phyloP scores from a whole-genome alignment of 164 flowering plant species.

The Cinnamomum chago region DNA sequence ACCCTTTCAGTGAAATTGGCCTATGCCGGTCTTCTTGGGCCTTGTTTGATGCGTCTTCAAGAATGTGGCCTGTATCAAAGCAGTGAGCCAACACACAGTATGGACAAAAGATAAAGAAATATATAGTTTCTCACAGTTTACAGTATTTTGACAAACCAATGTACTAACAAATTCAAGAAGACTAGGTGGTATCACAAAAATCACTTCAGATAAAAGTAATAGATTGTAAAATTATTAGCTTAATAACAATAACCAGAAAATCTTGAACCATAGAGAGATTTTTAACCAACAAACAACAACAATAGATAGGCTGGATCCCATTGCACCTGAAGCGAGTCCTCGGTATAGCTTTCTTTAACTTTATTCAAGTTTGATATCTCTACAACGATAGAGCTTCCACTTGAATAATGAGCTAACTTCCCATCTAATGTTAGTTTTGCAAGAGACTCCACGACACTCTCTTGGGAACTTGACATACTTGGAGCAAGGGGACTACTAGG shows the following conservation, averaged over 20 bases:
- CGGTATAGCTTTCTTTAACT: constrained; percentile 95
- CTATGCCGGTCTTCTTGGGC: too few relatives aligned
- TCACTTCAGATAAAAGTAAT: neutral
- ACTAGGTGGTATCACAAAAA: neutral
- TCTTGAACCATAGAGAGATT: neutral
- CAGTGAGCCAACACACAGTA: neutral
- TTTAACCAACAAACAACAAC: neutral
- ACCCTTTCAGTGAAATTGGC: too few relatives aligned
- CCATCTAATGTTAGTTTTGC: constrained; percentile 71
- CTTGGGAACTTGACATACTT: constrained; percentile 70
- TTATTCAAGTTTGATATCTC: constrained; percentile 89
- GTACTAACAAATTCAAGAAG: neutral
- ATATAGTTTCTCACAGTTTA: neutral
- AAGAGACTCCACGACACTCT: constrained; percentile 57
- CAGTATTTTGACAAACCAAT: neutral
- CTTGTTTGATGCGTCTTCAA: too few relatives aligned
- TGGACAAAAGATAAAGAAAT: neutral
- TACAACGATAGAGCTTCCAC: constrained; percentile 70
- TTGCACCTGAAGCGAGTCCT: constrained; percentile 87
- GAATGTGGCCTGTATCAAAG: too few relatives aligned
- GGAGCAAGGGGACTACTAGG: constrained; percentile 90
- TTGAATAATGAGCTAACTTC: constrained; percentile 53
- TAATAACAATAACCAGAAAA: constrained; percentile 1
- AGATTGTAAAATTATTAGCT: neutral
- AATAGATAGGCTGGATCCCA: neutral